Evolutionary conservation across 2,329 filamentous ascomycete species (phyloP), one percentile per base, ranked within the genome.

Genomic region (Fusarium devonianum): DNA sequence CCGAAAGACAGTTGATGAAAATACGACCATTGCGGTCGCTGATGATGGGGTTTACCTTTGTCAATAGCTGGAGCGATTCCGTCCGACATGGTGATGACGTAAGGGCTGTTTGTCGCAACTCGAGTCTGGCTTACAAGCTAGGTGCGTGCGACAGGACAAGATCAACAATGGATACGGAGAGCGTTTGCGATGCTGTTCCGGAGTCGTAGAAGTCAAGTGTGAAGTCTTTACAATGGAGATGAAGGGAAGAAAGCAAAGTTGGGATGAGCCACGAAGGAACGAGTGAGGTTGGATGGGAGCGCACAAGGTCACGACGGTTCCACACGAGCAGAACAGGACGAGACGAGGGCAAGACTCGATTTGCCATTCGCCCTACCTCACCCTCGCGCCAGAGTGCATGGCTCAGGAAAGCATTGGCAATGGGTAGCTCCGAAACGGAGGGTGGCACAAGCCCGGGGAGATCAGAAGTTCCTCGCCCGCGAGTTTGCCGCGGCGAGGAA

Each of bases 71-170:
- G 65, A 44, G 67, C 62, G 52, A 66, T 66, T 57, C 62, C 65
- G 67, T 71, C 67, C 49, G 69, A 63, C 69, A 72, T 72, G 62
- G 42, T 52, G 67, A 66, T 67, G 65, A 69, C 63, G 68, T 69
- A 69, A 69, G 62, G 58, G 49, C 30, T 45, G 51, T 28, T n/a
- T 44, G 56, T 58, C 55, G 61, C 53, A 43, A 33, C 25, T 41
- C 40, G 45, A 53, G 30, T 56, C 49, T 61, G 23, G 46, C 46
- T 58, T 60, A 48, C 26, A 54, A 36, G 38, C 22, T 44, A 29
- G 40, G 53, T 53, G 18, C 42, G 49, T 45, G 41, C 45, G 52
- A 46, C 25, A 32, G 32, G 18, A 35, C n/a, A 33, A 42, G 32
- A 26, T 40, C 35, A 48, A 42, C 29, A 41, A 43, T 53, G 29